Evolutionary conservation across 495 filamentous ascomycete species (phyloP).

Genomic region (Penicillium arizonense): DNA sequence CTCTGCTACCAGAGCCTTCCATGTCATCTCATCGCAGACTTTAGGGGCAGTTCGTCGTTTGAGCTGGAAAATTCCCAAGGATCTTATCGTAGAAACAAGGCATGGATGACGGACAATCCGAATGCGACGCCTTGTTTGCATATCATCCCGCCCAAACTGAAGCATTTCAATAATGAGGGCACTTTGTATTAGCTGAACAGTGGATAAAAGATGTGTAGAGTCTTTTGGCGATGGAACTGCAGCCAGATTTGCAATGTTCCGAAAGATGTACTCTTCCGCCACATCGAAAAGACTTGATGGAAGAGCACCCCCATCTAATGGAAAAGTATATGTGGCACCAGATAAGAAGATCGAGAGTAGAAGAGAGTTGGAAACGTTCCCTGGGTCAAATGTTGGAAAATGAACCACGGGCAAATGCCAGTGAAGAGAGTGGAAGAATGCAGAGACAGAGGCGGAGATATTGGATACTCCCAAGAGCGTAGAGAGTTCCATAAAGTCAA

Average conservation of each 20-base stretch:
- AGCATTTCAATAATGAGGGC: slow-evolving; percentile 42
- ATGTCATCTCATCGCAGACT: slow-evolving; percentile 22
- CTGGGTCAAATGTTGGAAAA: slow-evolving; percentile 39
- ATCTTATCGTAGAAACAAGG: slow-evolving; percentile 34
- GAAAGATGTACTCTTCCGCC: slow-evolving; percentile 40
- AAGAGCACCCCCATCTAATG: slow-evolving; percentile 18
- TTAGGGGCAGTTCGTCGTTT: slow-evolving; percentile 19
- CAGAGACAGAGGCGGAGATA: slow-evolving; percentile 34
- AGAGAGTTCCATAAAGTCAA: slow-evolving; percentile 24
- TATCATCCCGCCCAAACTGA: slow-evolving; percentile 35
- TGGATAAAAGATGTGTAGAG: slow-evolving; percentile 9
- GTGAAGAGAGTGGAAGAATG: slow-evolving; percentile 38
- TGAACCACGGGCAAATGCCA: slow-evolving; percentile 42
- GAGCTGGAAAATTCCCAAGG: slow-evolving; percentile 30
- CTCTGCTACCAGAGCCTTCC: slow-evolving; percentile 30
- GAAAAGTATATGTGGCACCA: slow-evolving; percentile 31
- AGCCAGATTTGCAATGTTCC: slow-evolving; percentile 24
- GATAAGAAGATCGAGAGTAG: slow-evolving; percentile 35
- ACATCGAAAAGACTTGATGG: slow-evolving; percentile 33
- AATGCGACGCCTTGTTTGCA: slow-evolving; percentile 35
- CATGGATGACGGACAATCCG: slow-evolving; percentile 39
- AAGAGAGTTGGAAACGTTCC: slow-evolving; percentile 31
- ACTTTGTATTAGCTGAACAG: slow-evolving; percentile 32
- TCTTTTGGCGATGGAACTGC: slow-evolving; percentile 9
- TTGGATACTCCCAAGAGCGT: slow-evolving; percentile 31